These are phyloP conservation scores for Leccinum rimulosum DNA, from an alignment of 768 basidiomycete genomes.

Conservation along the genomic window DNA sequence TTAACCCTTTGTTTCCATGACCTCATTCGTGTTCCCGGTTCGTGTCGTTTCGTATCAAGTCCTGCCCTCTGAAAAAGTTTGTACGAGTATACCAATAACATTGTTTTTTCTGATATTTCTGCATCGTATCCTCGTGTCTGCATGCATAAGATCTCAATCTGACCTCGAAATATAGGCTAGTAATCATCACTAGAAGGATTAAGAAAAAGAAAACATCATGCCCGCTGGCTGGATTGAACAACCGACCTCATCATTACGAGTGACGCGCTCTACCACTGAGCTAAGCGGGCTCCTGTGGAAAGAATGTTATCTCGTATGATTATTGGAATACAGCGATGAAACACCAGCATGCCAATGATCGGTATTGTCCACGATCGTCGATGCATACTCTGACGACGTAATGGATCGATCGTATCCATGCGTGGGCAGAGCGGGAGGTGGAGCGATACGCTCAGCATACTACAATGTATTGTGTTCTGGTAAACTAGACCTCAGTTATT, in stretches of 20 bases:
- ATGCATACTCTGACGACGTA: no score
- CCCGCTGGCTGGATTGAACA: slow-evolving; percentile 47
- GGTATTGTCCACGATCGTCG: not conserved
- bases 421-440: not conserved
- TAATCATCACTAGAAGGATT: not conserved
- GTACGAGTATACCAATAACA: not conserved
- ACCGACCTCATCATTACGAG: slow-evolving; percentile 43
- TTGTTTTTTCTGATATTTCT: not conserved
- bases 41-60: not conserved
- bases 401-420: not conserved
- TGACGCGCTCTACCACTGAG: slow-evolving; percentile 8
- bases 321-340: not conserved
- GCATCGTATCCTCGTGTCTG: not conserved
- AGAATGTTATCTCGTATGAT: not conserved
- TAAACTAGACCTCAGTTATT: not conserved
- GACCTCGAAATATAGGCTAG: no score
- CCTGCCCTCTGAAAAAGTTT: not conserved
- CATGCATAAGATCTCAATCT: not conserved
- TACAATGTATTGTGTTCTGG: not conserved
- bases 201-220: slow-evolving; percentile 8
- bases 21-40: not conserved
- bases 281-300: slow-evolving; percentile 3
- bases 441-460: not conserved
- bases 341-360: not conserved
- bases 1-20: not conserved